Conservation (phyloP, 371 early-diverging fungal genomes). For the Mortierella sp. region DNA sequence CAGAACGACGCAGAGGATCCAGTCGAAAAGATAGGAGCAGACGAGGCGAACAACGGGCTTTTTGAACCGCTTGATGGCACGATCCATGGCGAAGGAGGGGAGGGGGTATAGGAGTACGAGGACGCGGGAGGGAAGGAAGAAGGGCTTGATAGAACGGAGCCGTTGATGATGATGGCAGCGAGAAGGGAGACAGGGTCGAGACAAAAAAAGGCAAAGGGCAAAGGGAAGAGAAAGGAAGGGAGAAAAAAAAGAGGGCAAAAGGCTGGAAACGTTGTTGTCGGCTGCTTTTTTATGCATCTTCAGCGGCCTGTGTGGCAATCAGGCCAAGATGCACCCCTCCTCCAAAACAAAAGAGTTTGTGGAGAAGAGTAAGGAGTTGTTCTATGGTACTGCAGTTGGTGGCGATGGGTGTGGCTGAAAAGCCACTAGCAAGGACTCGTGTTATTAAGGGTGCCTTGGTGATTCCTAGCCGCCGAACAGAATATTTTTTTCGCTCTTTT, state of each 20-base stretch:
- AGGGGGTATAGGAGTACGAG: not conserved
- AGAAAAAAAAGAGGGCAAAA: not conserved
- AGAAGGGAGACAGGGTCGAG: not conserved
- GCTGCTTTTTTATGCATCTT: not conserved
- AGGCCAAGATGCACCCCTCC: not conserved
- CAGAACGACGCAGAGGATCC: conserved; percentile 72
- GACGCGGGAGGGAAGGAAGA: not conserved
- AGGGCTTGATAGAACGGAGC: not conserved
- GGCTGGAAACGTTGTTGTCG: not conserved
- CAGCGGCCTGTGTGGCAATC: not conserved
- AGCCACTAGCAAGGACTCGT: too few relatives aligned
- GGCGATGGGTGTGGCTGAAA: too few relatives aligned
- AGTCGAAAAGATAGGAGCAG: conserved; percentile 75
- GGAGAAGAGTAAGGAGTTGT: too few relatives aligned
- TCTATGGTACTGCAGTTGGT: too few relatives aligned
- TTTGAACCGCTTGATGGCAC: conserved; percentile 1
- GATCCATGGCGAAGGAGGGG: not conserved
- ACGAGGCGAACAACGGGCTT: conserved; percentile 57
- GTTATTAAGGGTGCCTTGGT: not conserved
- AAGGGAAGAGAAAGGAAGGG: not conserved
- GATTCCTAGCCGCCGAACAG: not conserved
- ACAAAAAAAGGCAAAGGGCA: not conserved
- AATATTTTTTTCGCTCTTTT: conserved; percentile 11
- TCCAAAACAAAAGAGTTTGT: too few relatives aligned
- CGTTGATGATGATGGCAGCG: not conserved